Base-by-base conservation (phyloP, 2,329 filamentous ascomycete genomes). In the Capronia epimyces region DNA sequence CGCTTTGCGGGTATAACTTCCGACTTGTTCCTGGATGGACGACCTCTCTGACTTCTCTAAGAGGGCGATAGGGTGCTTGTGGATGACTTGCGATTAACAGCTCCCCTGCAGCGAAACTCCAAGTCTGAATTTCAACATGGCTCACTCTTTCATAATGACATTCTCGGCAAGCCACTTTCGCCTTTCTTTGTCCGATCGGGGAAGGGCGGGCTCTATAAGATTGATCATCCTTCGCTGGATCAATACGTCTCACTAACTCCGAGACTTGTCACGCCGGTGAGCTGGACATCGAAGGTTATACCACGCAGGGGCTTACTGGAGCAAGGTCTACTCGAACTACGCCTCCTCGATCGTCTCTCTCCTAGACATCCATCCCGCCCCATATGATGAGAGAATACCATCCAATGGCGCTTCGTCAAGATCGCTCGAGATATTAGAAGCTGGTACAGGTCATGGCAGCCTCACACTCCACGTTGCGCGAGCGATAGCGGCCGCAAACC, bases 361-460 rank as follows among this genome's bases (percentile, higher is more conserved):
- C 20, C 76, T 94, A 18, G 87, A 93, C 65, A 74, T 93, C 39
- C 83, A 91, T 64, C 78, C 81, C 24, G 64, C 71, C 2, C 65
- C 68, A 4, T 43, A 65, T 4, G 62, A 63, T 7, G 63, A 64
- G 5, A 56, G 56, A 44, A 31, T 60, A 16, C 44, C 60, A 13
- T 20, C 40, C 6, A 16, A 46, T 13, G 39, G 20, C 16, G 31
- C 22, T 18, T 12, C 24, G 2, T 56, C 60, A 31, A 67, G 72
- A 7, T 78, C 76, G 0, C 66, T 90, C 10, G 85, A 91, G 64
- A 86, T 93, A 39, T 82, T 93, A 46, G 88, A 93, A 68, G 87
- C 87, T 41, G 87, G 88, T 13, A 93, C 87, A 2, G 88, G 87
- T n/a, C 86, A 90, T 73, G 88, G 87, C 51, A 83, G 84, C 27